Conservation (phyloP, 139 green algal species). For the Micromonas commoda region DNA sequence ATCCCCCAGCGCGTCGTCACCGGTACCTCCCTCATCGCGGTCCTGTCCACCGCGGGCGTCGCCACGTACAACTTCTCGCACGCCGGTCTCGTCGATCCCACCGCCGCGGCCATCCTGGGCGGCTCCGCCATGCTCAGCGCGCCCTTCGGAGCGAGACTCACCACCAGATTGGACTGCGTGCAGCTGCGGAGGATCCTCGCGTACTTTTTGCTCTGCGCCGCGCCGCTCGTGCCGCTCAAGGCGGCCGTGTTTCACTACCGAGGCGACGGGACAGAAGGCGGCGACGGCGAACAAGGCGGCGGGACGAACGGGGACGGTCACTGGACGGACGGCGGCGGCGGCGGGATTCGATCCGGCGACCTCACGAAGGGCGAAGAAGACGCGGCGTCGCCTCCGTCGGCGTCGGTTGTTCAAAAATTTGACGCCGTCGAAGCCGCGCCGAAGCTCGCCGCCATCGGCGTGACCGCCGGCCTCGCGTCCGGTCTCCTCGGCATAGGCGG, state of each 20-base stretch:
- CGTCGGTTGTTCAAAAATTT: neutral
- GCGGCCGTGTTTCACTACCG: neutral
- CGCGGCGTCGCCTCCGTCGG: too few species aligned
- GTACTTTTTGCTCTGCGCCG: conserved; percentile 20
- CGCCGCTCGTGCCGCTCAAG: conserved; percentile 25
- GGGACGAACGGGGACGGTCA: neutral
- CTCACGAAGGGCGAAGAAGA: neutral
- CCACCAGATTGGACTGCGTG: neutral
- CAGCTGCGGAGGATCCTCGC: conserved; percentile 10
- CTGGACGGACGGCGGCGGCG: neutral
- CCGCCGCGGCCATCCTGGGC: conserved; percentile 49
- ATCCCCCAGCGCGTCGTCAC: conserved; percentile 52
- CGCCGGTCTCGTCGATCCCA: conserved; percentile 43
- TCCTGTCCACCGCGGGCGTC: conserved; percentile 54
- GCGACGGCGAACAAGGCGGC: neutral
- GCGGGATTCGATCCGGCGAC: neutral
- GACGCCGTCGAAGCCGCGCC: neutral
- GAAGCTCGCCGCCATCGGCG: conserved; percentile 11
- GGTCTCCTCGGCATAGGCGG: conserved; percentile 26
- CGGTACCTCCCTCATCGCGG: conserved; percentile 63
- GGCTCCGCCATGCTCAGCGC: conserved; percentile 48
- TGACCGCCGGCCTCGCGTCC: conserved; percentile 12
- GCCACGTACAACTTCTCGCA: conserved; percentile 42
- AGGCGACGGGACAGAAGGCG: neutral
- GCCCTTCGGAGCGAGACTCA: conserved; percentile 23